Base-by-base conservation (phyloP, 2,329 filamentous ascomycete genomes). In the Fusarium sp. region DNA sequence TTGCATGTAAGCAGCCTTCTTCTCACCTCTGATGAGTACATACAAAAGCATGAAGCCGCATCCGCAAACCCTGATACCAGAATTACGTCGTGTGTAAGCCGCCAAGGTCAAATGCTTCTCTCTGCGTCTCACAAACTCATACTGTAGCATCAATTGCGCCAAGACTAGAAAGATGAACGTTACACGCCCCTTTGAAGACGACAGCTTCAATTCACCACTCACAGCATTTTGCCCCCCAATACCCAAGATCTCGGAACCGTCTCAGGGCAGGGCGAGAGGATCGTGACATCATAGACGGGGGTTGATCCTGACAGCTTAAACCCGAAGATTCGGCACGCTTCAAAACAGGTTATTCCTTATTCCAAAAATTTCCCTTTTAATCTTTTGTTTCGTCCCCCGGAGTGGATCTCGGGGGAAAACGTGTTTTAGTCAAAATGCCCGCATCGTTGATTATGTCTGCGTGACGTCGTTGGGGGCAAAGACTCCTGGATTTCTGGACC, bases 191-290 rank as follows among this genome's bases (percentile, higher is more conserved):
- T 34, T 2, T 8, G 5, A 24, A 19, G 35, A 40, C 25, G 35
- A 40, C 45, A 32, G 38, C 29, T 31, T 13, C 19, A 52, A 42
- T 35, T 28, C 49, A 34, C 45, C 51, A 53, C 15, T 51, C 32
- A 51, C 24, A 41, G 35, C 29, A 3, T 34, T 34, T 34, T n/a
- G 12, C 31, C 36, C 7, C 51, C 28, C 22, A 43, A 24, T 63
- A 31, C 35, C 62, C 62, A 41, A 65, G 46, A 66, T 65, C 63
- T 59, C 58, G 62, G 60, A 51, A 49, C 61, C 39, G 54, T 44
- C 51, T 38, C 24, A 55, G 44, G 45, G 45, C 56, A 13, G 13
- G 34, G 31, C 28, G 15, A n/a, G 6, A 13, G 24, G 36, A 29
- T 34, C 32, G 35, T 65, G 62, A 65, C 58, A 66, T 65, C 62